Conservation (phyloP, 2,329 filamentous ascomycete genomes). For the Whalleya microplaca region DNA sequence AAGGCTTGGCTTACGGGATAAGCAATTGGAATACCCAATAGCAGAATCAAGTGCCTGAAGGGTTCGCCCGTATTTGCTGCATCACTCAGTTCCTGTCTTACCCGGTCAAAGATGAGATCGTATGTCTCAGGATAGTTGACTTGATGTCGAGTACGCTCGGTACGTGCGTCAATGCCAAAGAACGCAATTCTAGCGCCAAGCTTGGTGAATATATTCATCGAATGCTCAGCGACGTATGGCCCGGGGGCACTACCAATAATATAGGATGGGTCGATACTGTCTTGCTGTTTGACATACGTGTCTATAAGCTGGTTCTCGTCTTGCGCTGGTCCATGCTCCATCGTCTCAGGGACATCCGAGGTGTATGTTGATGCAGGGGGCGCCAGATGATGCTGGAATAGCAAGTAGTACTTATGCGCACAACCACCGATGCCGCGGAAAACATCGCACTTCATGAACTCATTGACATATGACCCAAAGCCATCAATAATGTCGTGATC, state of each 20-base stretch:
- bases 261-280: conserved; percentile 66
- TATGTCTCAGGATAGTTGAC: conserved; percentile 95
- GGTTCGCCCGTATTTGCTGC: conserved; percentile 70
- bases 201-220: conserved; percentile 83
- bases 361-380: conserved; percentile 87
- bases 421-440: conserved; percentile 90
- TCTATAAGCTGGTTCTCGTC: conserved; percentile 76
- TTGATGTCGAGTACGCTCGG: conserved; percentile 90
- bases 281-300: conserved; percentile 67
- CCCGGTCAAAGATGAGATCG: conserved; percentile 77
- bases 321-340: conserved; percentile 60
- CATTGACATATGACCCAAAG: conserved; percentile 89
- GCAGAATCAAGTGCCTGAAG: conserved; percentile 84
- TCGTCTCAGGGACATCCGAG: conserved; percentile 63
- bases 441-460: conserved; percentile 91
- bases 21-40: conserved; percentile 85
- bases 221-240: conserved; percentile 88
- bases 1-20: conserved; percentile 66
- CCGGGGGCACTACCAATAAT: conserved; percentile 78
- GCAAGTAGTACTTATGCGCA: conserved; percentile 96
- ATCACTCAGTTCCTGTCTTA: conserved; percentile 72
- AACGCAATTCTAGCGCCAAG: conserved; percentile 84
- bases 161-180: conserved; percentile 88
- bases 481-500: conserved; percentile 95
- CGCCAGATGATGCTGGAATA: conserved; percentile 93